These are phyloP conservation scores for Fagus sylvatica DNA, from an alignment of 306 rosid species.

Conservation along the genomic window DNA sequence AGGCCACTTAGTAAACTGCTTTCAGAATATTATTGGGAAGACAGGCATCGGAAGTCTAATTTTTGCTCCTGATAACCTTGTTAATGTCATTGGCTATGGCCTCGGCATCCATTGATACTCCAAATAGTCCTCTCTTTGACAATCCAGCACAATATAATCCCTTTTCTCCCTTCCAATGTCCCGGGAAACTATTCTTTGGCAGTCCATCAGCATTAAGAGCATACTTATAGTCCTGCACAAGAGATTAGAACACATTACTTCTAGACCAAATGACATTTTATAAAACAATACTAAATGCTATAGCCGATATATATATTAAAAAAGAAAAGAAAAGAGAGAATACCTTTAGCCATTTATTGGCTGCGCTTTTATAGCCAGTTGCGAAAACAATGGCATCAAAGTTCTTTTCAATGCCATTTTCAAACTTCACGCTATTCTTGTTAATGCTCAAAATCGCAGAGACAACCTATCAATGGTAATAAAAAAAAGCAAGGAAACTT, in stretches of 20 bases:
- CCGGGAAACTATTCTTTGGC: constrained; percentile 46
- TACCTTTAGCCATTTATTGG: constrained; percentile 62
- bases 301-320: background rate
- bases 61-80: background rate
- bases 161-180: constrained; percentile 58
- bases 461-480: constrained; percentile 33
- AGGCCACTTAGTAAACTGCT: no score
- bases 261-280: no score
- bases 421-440: constrained; percentile 39
- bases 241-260: background rate
- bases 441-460: constrained; percentile 37
- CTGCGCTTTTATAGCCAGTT: constrained; percentile 60
- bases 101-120: constrained; percentile 51
- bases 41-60: no score
- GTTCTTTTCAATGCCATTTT: constrained; percentile 24
- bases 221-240: constrained; percentile 40
- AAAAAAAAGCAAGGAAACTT: background rate
- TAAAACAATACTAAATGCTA: background rate
- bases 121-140: constrained; percentile 48
- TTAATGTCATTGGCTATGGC: constrained; percentile 44
- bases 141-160: constrained; percentile 62
- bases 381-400: constrained; percentile 66
- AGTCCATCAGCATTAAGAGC: constrained; percentile 40
- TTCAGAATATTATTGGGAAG: no score
- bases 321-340: background rate